Base-by-base conservation (phyloP, 306 rosid genomes). In the Biancaea sappan region DNA sequence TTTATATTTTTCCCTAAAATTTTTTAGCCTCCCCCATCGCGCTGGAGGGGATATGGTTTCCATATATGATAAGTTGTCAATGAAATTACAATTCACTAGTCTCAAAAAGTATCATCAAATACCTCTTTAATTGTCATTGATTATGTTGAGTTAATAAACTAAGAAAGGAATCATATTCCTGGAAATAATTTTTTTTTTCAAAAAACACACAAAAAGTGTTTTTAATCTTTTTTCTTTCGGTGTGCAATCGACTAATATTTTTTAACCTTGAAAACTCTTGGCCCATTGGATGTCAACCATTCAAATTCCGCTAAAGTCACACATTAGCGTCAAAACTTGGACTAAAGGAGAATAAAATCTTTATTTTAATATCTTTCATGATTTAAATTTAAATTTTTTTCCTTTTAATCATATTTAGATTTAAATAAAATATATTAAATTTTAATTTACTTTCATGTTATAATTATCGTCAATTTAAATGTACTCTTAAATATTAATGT, bases 101-200 rank as follows among this genome's bases (percentile, higher is more conserved):
- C 18, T 16, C 1, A n/a, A 54, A 54, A 54, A 25, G 37, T 26
- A 56, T 26, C 5, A 29, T 29, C 0, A 26, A 13, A 14, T 15
- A 28, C 14, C 32, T 11, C 16, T 31, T 31, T 59, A 12, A 12
- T 58, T 31, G 0, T 2, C 38, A n/a, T 18, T 18, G 1, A 37
- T 37, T 18, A 18, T 38, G 38, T 47, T 57, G 71, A 37, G 60
- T 19, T 71, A 58, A 46, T 65, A 77, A 69, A 68, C 61, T 80
- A 84, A 80, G 87, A 76, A 84, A 84, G 74, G 87, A 80, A 84
- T 76, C 80, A 46, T 51, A 79, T 80, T 25, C 62, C 66, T 4
- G 3, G 43, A 72, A 84, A 77, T 61, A 54, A 51, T 37, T 71
- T 60, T 16, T 32, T 28, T 0, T 22, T 0, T 24, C 24, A 38